These are phyloP conservation scores for Cutaneotrichosporon sp. DNA, from an alignment of 1,284 basidiomycete genomes.

Conservation along the genomic window DNA sequence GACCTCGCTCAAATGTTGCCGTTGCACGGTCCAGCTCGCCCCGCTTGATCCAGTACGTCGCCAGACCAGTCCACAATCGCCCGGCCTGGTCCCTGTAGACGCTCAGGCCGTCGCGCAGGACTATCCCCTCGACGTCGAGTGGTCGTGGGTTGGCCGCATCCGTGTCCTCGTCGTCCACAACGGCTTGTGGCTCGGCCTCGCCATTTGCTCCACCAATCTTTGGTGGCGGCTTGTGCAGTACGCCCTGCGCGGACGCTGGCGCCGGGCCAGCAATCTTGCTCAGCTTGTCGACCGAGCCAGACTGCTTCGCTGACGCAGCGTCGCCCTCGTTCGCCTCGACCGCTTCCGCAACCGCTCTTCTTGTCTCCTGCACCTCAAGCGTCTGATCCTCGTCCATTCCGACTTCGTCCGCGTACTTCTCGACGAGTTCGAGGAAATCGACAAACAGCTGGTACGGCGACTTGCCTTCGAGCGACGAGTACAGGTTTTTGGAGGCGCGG, in stretches of 20 bases:
- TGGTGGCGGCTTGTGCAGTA: conserved; percentile 26
- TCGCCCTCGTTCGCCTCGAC: conserved; percentile 47
- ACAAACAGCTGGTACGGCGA: conserved; percentile 90
- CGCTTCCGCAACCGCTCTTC: conserved; percentile 51
- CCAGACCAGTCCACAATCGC: conserved; percentile 89
- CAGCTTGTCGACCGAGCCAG: neutral
- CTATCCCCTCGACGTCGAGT: conserved; percentile 80
- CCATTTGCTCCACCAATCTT: conserved; percentile 10
- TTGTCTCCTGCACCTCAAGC: conserved; percentile 40
- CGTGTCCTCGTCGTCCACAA: conserved; percentile 70
- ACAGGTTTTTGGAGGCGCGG: conserved; percentile 74
- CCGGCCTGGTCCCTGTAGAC: conserved; percentile 96
- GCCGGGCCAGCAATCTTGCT: conserved; percentile 61
- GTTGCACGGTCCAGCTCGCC: conserved; percentile 87
- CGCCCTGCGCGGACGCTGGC: conserved; percentile 47
- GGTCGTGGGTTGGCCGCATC: conserved; percentile 67
- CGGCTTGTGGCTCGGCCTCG: conserved; percentile 53
- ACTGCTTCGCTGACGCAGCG: conserved; percentile 29
- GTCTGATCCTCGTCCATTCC: conserved; percentile 81
- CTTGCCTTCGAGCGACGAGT: conserved; percentile 85
- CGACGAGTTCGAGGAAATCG: conserved; percentile 89
- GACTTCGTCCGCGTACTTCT: conserved; percentile 85
- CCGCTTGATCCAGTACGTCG: conserved; percentile 97
- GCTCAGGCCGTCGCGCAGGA: conserved; percentile 76
- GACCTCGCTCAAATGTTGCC: conserved; percentile 80